Percentiles rank a stretch among this genome's conserved stretches.
phyloP scores from a whole-genome alignment of 768 basidiomycete species.

The Kwoniella sp. region DNA sequence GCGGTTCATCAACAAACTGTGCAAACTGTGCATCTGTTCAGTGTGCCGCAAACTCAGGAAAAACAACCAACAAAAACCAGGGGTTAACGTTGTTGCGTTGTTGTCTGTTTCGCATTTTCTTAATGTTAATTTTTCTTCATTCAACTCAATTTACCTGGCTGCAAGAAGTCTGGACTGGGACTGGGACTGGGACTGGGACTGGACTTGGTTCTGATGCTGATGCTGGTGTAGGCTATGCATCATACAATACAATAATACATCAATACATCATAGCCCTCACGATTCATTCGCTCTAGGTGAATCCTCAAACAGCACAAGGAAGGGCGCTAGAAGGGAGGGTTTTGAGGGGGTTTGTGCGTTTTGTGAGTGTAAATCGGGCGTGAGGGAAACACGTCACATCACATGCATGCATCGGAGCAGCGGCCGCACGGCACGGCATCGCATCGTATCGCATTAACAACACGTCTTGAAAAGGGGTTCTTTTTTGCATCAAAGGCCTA shows the following conservation, averaged over 20 bases:
- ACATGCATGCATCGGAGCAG: not conserved
- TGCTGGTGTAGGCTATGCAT: not conserved
- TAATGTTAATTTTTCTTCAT: not conserved
- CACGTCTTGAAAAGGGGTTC: not conserved
- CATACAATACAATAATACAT: no score
- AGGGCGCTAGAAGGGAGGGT: not conserved
- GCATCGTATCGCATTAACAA: not conserved
- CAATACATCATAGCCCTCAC: no score
- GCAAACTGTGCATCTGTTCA: not conserved
- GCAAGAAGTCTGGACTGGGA: not conserved
- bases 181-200: not conserved
- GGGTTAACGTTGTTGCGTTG: not conserved
- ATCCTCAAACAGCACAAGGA: not conserved
- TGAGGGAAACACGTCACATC: not conserved
- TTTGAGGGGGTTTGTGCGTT: not conserved
- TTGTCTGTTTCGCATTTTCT: conserved; percentile 2
- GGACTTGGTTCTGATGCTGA: not conserved
- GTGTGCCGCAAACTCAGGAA: not conserved
- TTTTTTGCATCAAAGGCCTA: not conserved
- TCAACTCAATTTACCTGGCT: not conserved
- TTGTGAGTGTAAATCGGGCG: not conserved
- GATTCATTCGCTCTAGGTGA: not conserved
- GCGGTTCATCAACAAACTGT: not conserved
- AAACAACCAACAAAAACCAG: not conserved
- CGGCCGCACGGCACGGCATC: not conserved